Percentiles rank a stretch among this genome's conserved stretches.
These are phyloP conservation scores for Ocimum tenuiflorum DNA, from an alignment of 257 asterid genomes.

Conservation along the genomic window DNA sequence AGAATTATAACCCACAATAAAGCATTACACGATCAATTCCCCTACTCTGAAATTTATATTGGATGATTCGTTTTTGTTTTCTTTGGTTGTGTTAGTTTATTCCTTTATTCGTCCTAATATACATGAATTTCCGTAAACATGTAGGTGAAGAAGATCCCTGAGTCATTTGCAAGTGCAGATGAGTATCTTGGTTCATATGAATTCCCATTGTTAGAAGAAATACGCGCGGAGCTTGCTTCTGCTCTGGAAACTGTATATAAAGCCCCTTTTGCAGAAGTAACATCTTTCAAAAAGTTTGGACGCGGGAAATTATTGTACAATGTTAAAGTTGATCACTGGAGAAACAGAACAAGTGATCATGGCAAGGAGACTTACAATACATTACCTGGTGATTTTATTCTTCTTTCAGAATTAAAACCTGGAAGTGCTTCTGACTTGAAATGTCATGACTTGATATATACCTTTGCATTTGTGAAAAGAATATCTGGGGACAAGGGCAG, in stretches of 20 bases:
- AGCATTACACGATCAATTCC: neutral
- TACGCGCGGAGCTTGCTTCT: constrained; percentile 39
- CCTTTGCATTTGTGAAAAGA: constrained; percentile 37
- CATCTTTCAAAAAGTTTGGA: neutral
- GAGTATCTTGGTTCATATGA: constrained; percentile 35
- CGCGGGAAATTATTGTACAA: neutral
- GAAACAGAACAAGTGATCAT: constrained; percentile 22
- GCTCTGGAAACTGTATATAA: constrained; percentile 28
- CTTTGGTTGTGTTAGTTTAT: too few species aligned
- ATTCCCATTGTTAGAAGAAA: constrained; percentile 51
- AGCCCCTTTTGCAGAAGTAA: constrained; percentile 48
- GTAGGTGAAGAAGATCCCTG: constrained; percentile 48
- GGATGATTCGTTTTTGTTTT: neutral
- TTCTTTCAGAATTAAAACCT: constrained; percentile 35
- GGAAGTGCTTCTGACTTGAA: constrained; percentile 30
- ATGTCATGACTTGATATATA: constrained; percentile 18
- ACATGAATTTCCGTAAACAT: neutral
- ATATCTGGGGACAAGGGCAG: constrained; percentile 22
- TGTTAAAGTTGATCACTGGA: constrained; percentile 33
- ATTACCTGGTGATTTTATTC: constrained; percentile 43
- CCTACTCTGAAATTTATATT: neutral
- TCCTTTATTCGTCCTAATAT: too few species aligned
- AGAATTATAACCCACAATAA: neutral
- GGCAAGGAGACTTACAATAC: constrained; percentile 39
- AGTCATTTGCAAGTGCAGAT: constrained; percentile 29